Base-by-base conservation (phyloP, 2,329 filamentous ascomycete genomes). In the Colletotrichum musicola region DNA sequence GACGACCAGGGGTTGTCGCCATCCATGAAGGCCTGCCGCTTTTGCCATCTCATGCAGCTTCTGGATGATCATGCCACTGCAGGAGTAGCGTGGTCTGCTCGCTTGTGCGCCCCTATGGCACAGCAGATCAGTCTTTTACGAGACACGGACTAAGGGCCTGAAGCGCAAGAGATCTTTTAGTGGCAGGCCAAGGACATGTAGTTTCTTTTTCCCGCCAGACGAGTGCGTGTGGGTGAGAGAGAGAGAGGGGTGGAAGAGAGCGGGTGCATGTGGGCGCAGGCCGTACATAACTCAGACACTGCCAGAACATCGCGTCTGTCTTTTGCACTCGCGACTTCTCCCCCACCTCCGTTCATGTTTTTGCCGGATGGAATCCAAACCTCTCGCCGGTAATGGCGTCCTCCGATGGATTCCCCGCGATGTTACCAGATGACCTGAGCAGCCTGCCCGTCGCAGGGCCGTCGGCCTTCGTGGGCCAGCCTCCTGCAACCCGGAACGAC, bases 401-500 rank as follows among this genome's bases (percentile, higher is more conserved):
- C 27, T 16, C 42, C 18, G 35, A 55, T 25, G 64, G 49, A 18
- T 56, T 63, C 50, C 13, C 50, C 7, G 47, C 58, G 10, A 66
- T 51, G 22, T 35, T 35, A 35, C 35, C 50, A 38, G 51, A 66
- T 47, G 59, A 56, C n/a, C 58, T 51, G 46, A 49, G 20, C 51
- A 38, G 42, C 35, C 64, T 66, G n/a, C 64, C 64, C 35, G n/a
- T 62, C 30, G 13, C 44, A 22, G 64, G 58, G n/a, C 14, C 16
- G n/a, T 66, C 64, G 16, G 64, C 64, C 50, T 63, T 62, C 12
- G 51, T 63, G 14, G 64, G 64, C 44, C 58, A 63, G 44, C 64
- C 64, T n/a, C 64, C 64, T 6, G 51, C 64, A 16, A 66, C 64
- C 9, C 64, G 56, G 13, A n/a, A 66, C 46, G 64, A 66, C 30